These are phyloP conservation scores for Neurospora discreta DNA, from an alignment of 495 filamentous ascomycete genomes.

Conservation along the genomic window DNA sequence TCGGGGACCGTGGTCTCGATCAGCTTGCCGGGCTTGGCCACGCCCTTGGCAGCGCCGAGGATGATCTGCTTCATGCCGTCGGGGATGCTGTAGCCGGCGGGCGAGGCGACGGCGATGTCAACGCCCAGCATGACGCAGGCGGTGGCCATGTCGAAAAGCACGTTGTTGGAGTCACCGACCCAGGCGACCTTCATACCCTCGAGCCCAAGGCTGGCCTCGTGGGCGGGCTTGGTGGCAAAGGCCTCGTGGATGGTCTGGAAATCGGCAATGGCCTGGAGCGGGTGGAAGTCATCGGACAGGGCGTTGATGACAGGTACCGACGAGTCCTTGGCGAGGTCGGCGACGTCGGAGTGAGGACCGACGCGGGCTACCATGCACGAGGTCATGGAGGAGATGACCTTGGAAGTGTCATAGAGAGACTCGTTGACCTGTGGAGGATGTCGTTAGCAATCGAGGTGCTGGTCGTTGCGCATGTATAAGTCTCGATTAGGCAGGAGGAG, in stretches of 20 bases:
- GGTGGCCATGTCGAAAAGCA: constrained; percentile 84
- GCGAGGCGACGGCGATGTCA: constrained; percentile 75
- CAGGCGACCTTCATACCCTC: constrained; percentile 84
- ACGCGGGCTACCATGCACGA: constrained; percentile 85
- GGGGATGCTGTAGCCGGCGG: constrained; percentile 70
- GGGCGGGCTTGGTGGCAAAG: constrained; percentile 36
- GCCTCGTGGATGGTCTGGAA: constrained; percentile 81
- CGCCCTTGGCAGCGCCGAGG: constrained; percentile 42
- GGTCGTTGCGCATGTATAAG: background rate
- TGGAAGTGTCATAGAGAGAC: constrained; percentile 75
- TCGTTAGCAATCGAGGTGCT: constrained; percentile 2
- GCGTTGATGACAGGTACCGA: constrained; percentile 92
- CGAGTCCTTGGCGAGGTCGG: constrained; percentile 65
- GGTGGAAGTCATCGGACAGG: constrained; percentile 78
- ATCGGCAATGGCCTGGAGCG: constrained; percentile 85
- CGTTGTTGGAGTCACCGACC: constrained; percentile 96
- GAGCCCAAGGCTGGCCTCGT: constrained; percentile 47
- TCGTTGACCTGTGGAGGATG: constrained; percentile 57
- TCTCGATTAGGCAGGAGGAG: background rate
- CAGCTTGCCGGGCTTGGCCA: constrained; percentile 51
- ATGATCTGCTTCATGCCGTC: constrained; percentile 59
- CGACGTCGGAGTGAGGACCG: constrained; percentile 70
- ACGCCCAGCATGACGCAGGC: constrained; percentile 78
- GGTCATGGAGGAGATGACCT: constrained; percentile 87
- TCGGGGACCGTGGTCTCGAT: constrained; percentile 68